Percentiles rank a stretch among this genome's conserved stretches.
phyloP scores from a whole-genome alignment of 495 filamentous ascomycete genomes.

The Glarea lozoyensis region DNA sequence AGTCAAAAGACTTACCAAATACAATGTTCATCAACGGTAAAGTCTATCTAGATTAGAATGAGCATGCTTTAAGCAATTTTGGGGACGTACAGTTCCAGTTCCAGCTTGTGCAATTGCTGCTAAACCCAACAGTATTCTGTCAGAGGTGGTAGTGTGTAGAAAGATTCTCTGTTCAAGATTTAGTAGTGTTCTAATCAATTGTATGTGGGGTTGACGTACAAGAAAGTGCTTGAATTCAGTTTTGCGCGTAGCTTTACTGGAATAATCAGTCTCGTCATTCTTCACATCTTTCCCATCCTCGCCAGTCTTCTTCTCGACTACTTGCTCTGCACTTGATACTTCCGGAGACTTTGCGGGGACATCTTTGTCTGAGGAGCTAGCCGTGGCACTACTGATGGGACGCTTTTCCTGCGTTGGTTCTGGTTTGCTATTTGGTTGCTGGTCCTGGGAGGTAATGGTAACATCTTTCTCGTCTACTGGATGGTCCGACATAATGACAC shows the following conservation, averaged over 20 bases:
- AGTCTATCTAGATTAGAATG: constrained; percentile 12
- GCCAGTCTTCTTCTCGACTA: neutral
- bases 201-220: neutral
- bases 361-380: neutral
- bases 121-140: constrained; percentile 12
- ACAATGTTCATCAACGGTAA: constrained; percentile 40
- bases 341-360: neutral
- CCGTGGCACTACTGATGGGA: too few species aligned
- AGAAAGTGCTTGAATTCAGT: constrained; percentile 37
- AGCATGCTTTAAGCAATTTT: neutral
- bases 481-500: too few species aligned
- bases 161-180: constrained; percentile 14
- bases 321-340: too few species aligned
- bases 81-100: constrained; percentile 7
- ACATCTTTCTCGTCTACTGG: neutral
- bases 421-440: too few species aligned
- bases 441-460: too few species aligned
- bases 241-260: constrained; percentile 52
- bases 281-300: neutral
- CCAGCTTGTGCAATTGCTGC: constrained; percentile 12
- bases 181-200: neutral
- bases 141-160: constrained; percentile 12
- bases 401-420: neutral
- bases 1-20: constrained; percentile 21
- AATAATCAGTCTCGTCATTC: constrained; percentile 24